Evolutionary conservation across 2,329 filamentous ascomycete genomes (phyloP).

Genomic region (Fusarium stilboides): DNA sequence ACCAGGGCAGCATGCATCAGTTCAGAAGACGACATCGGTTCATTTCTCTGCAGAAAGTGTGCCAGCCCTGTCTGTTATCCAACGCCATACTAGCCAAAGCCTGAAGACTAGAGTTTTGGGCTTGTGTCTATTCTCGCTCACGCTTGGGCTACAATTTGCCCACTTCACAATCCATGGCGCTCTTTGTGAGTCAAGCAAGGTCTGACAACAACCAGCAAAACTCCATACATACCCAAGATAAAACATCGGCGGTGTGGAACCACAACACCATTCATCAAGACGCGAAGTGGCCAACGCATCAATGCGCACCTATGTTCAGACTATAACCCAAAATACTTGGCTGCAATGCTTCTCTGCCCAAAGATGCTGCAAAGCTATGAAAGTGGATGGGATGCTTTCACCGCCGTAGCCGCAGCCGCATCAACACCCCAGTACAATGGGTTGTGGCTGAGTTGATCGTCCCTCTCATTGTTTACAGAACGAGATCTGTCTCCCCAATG

Average conservation of each 20-base stretch:
- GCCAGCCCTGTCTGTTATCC: constrained; percentile 23
- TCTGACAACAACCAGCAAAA: constrained; percentile 27
- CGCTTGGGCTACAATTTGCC: constrained; percentile 24
- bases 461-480: constrained; percentile 7
- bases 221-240: constrained; percentile 40
- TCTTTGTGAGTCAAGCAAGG: constrained; percentile 42
- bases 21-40: constrained; percentile 37
- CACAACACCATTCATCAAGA: constrained; percentile 34
- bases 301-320: constrained; percentile 36
- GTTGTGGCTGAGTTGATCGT: constrained; percentile 30
- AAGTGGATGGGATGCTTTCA: constrained; percentile 28
- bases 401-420: constrained; percentile 41
- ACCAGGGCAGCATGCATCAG: constrained; percentile 35
- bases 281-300: constrained; percentile 45
- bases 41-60: constrained; percentile 23
- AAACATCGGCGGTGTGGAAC: constrained; percentile 42
- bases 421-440: constrained; percentile 25
- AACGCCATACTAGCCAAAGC: constrained; percentile 14
- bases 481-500: background rate
- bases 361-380: constrained; percentile 42
- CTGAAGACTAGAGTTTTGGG: constrained; percentile 29
- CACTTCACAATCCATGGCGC: constrained; percentile 16
- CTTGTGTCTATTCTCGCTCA: constrained; percentile 27
- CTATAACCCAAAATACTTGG: constrained; percentile 33
- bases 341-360: constrained; percentile 41